Evolutionary conservation across 495 filamentous ascomycete species (phyloP).

Genomic region (Daldinia decipiens): DNA sequence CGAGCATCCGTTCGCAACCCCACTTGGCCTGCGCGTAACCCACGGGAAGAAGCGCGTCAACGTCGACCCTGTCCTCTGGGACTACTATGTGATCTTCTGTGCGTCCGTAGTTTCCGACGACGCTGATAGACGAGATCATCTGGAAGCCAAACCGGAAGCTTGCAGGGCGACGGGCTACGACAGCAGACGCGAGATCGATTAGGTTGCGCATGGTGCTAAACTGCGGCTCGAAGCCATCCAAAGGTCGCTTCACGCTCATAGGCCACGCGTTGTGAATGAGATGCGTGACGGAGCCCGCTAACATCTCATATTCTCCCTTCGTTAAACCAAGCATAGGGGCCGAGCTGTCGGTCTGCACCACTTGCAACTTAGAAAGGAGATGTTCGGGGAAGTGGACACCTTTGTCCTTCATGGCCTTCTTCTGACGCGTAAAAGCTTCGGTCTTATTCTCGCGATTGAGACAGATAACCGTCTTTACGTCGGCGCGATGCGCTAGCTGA

Average conservation of each 20-base stretch:
- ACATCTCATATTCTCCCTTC: constrained; percentile 48
- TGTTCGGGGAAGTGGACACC: constrained; percentile 46
- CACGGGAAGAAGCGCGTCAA: constrained; percentile 54
- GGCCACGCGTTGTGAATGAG: constrained; percentile 70
- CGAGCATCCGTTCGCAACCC: constrained; percentile 61
- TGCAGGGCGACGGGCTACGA: constrained; percentile 28
- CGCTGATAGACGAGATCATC: constrained; percentile 65
- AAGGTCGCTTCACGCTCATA: constrained; percentile 59
- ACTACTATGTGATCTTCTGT: constrained; percentile 46
- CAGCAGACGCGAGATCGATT: constrained; percentile 56
- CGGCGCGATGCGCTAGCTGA: constrained; percentile 46
- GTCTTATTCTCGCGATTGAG: constrained; percentile 53
- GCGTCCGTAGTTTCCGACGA: constrained; percentile 57
- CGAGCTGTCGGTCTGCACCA: constrained; percentile 57
- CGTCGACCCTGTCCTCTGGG: constrained; percentile 48
- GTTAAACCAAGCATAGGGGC: constrained; percentile 59
- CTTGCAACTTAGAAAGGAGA: constrained; percentile 52
- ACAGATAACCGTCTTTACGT: constrained; percentile 56
- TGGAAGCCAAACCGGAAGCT: constrained; percentile 56
- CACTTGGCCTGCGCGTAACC: constrained; percentile 65
- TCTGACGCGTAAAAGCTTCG: constrained; percentile 47
- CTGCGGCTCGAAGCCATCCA: constrained; percentile 61
- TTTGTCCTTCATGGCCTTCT: constrained; percentile 48
- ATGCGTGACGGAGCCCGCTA: constrained; percentile 59
- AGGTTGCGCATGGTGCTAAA: constrained; percentile 61